Base-by-base conservation (phyloP, 768 basidiomycete genomes). In the Panaeolus papilionaceus region DNA sequence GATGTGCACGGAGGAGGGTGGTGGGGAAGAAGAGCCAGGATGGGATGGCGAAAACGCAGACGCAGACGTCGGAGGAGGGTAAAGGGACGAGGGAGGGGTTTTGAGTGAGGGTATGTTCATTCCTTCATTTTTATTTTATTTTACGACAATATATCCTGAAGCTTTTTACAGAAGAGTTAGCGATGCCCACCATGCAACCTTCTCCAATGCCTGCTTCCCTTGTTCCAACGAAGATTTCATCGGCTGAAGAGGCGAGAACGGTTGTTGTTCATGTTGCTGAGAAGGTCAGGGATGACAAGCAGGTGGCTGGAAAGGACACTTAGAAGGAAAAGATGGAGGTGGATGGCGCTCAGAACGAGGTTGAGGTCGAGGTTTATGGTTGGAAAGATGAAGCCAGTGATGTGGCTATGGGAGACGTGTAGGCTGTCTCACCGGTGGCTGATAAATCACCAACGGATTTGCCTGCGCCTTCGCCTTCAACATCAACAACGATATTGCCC, bases 181-280 rank as follows among this genome's bases (percentile, higher is more conserved):
- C 58, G 7, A 38, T 6, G 12, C 64, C 33, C 0, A 65, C 63
- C 9, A 71, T 74, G 87, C 86, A 86, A 5, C 86, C 86, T 7
- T 84, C 86, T 20, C 83, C 83, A 0, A 79, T 86, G 73, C 85
- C 85, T 5, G 80, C 82, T 18, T 75, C 80, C 11, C 72, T 81
- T 28, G 81, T 84, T 66, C 79, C 82, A 5, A 81, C 82, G 38
- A 79, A 79, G 4, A 37, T 69, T 47, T 68, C 69, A 16, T 62
- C 70, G 40, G 33, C 62, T 49, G 20, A 45, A 40, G 9, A 54
- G 64, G 7, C 62, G 64, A 0, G 65, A 42, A 18, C 40, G 14
- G 18, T 40, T 9, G n/a, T 11, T 33, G 10, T 42, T 20, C 18
- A 1, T 3, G 4, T n/a, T 20, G 63, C 39, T 12, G 20, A 26